Evolutionary conservation across 148 eudicot species (phyloP).

Genomic region (Talinum fruticosum): DNA sequence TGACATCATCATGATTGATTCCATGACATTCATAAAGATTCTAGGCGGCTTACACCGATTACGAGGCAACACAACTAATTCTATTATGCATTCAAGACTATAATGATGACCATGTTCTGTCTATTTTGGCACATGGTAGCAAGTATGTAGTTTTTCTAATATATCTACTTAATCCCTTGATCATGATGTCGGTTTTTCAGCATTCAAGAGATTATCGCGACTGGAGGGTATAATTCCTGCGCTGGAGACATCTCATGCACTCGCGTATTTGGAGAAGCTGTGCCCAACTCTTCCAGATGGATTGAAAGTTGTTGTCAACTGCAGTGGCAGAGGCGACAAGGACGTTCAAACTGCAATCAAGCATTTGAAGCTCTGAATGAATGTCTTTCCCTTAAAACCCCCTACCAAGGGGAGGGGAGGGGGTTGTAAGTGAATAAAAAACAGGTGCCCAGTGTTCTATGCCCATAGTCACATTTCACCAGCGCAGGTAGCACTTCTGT

Average conservation of each 20-base stretch:
- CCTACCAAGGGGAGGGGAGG: not conserved
- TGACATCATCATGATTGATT: no score
- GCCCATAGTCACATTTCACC: not conserved
- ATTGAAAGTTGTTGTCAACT: constrained; percentile 74
- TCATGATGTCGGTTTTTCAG: constrained; percentile 34
- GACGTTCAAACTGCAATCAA: constrained; percentile 92
- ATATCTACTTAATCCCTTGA: no score
- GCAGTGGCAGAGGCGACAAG: constrained; percentile 98
- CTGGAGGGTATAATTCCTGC: constrained; percentile 97
- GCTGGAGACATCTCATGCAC: constrained; percentile 92
- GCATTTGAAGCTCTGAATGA: constrained; percentile 55
- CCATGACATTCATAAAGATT: not conserved
- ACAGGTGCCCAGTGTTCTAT: not conserved
- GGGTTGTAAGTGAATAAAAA: not conserved
- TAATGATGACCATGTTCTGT: no score
- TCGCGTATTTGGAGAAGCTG: constrained; percentile 80
- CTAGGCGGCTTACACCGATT: not conserved
- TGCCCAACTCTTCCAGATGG: constrained; percentile 84
- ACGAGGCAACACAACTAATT: not conserved
- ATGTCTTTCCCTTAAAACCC: not conserved
- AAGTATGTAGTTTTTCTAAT: no score
- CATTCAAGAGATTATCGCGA: constrained; percentile 80
- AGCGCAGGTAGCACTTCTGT: not conserved
- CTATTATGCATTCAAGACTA: not conserved
- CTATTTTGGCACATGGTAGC: no score